Evolutionary conservation across 345 rosid species (phyloP), one percentile per base, ranked within the genome.

Genomic region (Aquilaria malaccensis): DNA sequence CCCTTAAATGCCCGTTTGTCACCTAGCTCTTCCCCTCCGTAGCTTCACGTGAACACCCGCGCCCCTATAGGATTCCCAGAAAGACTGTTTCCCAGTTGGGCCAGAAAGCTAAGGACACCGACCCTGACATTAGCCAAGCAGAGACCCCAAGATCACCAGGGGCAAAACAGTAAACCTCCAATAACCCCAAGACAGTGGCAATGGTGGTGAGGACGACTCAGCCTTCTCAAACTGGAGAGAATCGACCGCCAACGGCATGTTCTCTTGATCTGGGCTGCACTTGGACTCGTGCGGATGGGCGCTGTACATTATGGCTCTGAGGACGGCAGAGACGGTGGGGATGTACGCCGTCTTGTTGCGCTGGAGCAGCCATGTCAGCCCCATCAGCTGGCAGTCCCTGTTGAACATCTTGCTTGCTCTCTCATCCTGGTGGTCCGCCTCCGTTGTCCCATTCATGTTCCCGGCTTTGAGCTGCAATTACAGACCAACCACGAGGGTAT

Each of bases 221-320:
- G 76, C 70, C 61, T 47, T 74, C 45, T 81, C 81, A 52, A 94
- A 80, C 81, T 90, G 95, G 6, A 90, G 88, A 55, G 99, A 95
- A 78, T 95, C 99, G 53, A 91, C 98, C 47, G 99, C 99, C 60
- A 95, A 76, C 2, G 99, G 99, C 99, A 95, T 95, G 87, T 91
- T 88, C 79, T 95, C 99, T 70, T 91, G 97, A 78, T 91, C 97
- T 11, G 97, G 97, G 70, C 96, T 95, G 41, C 99, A 95, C 72
- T 78, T 85, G 60, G 87, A 78, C 66, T 81, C 79, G 67, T 78
- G 93, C 13, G 89, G 85, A 79, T 84, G 87, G 10, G 94, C 71
- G 53, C 88, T 95, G 75, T 91, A 91, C 97, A 95, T 86, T 30
- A 91, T 74, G 58, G 99, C 99, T 64, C 99, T 79, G 30, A 95